Percentiles rank a stretch among this genome's conserved stretches.
These are phyloP conservation scores for Penicillium manginii DNA, from an alignment of 495 filamentous ascomycete species.

Conservation along the genomic window DNA sequence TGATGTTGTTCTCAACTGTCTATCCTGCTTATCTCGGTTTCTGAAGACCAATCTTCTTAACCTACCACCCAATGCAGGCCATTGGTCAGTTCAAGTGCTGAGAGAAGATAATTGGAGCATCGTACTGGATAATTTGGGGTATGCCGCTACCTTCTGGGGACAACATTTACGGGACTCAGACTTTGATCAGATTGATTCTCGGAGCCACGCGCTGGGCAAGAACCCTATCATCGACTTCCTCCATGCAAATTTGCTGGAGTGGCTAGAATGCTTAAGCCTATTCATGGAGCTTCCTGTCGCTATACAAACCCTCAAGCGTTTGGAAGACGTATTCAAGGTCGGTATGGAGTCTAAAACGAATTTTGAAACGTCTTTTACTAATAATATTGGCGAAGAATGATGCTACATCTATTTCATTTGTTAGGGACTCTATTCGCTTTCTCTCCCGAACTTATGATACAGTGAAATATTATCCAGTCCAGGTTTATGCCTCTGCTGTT, in stretches of 20 bases:
- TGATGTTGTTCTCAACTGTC: slow-evolving; percentile 23
- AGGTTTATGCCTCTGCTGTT: slow-evolving; percentile 23
- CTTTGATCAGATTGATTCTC: too few relatives aligned
- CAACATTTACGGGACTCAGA: slow-evolving; percentile 15
- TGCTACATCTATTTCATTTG: slow-evolving; percentile 10
- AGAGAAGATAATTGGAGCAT: slow-evolving; percentile 7
- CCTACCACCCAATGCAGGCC: slow-evolving; percentile 12
- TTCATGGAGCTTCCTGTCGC: slow-evolving; percentile 22
- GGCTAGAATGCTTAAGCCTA: slow-evolving; percentile 34
- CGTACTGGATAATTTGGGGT: slow-evolving; percentile 19
- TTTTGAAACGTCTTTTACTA: background rate
- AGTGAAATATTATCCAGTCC: slow-evolving; percentile 20
- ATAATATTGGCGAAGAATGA: background rate
- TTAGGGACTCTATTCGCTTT: slow-evolving; percentile 30
- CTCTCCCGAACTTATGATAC: slow-evolving; percentile 25
- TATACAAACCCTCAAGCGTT: slow-evolving; percentile 11
- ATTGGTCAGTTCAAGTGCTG: background rate
- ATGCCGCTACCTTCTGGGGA: slow-evolving; percentile 28
- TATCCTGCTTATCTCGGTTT: slow-evolving; percentile 20
- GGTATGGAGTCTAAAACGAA: background rate
- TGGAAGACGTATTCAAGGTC: slow-evolving; percentile 13
- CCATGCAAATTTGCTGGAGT: slow-evolving; percentile 25
- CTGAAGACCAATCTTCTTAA: slow-evolving; percentile 23
- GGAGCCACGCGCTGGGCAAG: too few relatives aligned
- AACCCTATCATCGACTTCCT: slow-evolving; percentile 9